Percentiles rank a stretch among this genome's conserved stretches.
Conservation (phyloP, 164 flowering plant species). For the Vitis rupestris region DNA sequence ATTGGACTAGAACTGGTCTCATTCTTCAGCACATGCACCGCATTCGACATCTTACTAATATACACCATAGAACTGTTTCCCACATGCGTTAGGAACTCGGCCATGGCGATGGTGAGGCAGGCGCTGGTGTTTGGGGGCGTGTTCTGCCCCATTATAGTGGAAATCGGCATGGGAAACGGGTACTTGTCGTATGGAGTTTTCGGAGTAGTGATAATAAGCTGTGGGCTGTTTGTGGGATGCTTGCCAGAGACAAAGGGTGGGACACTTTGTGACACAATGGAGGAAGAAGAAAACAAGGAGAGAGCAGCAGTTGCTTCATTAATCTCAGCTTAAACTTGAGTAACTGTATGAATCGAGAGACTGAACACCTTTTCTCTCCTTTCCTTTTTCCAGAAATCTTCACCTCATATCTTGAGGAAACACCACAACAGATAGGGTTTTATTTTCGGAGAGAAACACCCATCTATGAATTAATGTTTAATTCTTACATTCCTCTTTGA, state of each 20-base stretch:
- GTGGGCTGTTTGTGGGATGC: neutral
- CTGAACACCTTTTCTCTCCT: too few relatives aligned
- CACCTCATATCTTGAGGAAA: too few relatives aligned
- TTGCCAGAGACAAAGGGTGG: neutral
- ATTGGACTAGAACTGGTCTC: slow-evolving; percentile 56
- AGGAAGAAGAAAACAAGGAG: neutral
- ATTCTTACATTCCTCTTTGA: too few relatives aligned
- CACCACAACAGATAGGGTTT: too few relatives aligned
- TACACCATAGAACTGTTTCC: slow-evolving; percentile 79
- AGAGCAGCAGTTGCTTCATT: too few relatives aligned
- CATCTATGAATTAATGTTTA: too few relatives aligned
- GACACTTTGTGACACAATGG: neutral
- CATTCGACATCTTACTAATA: slow-evolving; percentile 45
- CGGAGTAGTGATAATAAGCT: neutral
- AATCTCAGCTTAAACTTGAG: too few relatives aligned
- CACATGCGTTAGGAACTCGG: slow-evolving; percentile 79
- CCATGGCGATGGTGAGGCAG: slow-evolving; percentile 67
- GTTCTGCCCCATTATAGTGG: too few relatives aligned
- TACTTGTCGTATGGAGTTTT: neutral
- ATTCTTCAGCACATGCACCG: slow-evolving; percentile 53
- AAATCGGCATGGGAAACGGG: too few relatives aligned
- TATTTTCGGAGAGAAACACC: too few relatives aligned
- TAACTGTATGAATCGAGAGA: too few relatives aligned
- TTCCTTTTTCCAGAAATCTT: too few relatives aligned
- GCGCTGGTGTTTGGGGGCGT: slow-evolving; percentile 51